phyloP scores from a whole-genome alignment of 2,329 filamentous ascomycete species.

The Aspergillus clavatus region DNA sequence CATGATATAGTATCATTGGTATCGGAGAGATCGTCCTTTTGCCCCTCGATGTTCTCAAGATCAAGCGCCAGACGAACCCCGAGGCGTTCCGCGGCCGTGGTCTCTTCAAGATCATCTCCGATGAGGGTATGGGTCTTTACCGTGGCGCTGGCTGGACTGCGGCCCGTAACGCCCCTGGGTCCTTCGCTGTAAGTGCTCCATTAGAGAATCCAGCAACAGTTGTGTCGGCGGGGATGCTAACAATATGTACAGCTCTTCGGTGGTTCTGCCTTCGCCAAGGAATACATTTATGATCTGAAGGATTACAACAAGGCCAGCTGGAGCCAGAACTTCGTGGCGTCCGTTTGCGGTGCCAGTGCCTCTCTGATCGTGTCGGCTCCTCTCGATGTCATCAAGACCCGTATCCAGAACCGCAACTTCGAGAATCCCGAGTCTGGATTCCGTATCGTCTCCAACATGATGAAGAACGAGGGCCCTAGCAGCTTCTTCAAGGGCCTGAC shows the following conservation, averaged over 20 bases:
- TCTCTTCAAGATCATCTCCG: constrained; percentile 79
- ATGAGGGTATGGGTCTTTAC: constrained; percentile 94
- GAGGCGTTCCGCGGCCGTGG: constrained; percentile 95
- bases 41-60: constrained; percentile 95
- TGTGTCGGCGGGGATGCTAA: constrained; percentile 1
- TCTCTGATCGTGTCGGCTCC: constrained; percentile 96
- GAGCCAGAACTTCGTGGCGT: constrained; percentile 96
- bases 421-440: constrained; percentile 95
- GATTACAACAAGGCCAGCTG: constrained; percentile 96
- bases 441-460: constrained; percentile 88
- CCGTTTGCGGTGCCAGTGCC: constrained; percentile 87
- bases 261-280: constrained; percentile 94
- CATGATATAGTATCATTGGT: constrained; percentile 67
- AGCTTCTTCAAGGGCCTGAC: constrained; percentile 98
- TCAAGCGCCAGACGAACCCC: constrained; percentile 98
- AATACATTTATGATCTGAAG: constrained; percentile 81
- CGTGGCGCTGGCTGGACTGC: constrained; percentile 97
- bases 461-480: constrained; percentile 75
- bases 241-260: constrained; percentile 71
- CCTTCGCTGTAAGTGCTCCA: constrained; percentile 71
- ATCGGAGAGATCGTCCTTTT: constrained; percentile 96
- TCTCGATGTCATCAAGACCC: constrained; percentile 95
- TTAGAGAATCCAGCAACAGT: constrained; percentile 11
- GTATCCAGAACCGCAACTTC: constrained; percentile 98
- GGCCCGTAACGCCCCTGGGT: constrained; percentile 91